These are phyloP conservation scores for Exserohilum turcica DNA, from an alignment of 2,329 filamentous ascomycete genomes.

Conservation along the genomic window DNA sequence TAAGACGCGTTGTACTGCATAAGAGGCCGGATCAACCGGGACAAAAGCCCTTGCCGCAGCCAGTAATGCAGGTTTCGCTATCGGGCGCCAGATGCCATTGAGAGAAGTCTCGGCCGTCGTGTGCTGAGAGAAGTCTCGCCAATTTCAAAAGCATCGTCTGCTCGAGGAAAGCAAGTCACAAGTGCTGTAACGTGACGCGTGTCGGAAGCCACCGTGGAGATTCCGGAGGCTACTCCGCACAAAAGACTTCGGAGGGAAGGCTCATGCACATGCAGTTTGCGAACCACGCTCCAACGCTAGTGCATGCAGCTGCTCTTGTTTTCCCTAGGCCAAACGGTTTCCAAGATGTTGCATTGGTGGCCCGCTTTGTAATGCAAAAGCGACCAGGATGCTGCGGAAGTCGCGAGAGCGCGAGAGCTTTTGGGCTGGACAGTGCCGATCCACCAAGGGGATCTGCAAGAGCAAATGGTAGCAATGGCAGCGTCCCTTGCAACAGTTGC, in stretches of 20 bases:
- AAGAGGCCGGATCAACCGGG: not conserved
- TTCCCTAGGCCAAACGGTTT: constrained; percentile 7
- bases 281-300: constrained; percentile 1
- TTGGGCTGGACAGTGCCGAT: not conserved
- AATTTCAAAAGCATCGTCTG: not conserved
- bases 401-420: not conserved
- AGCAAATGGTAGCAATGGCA: constrained; percentile 1
- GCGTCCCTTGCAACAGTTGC: not conserved
- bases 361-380: constrained; percentile 2
- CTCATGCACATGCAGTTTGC: constrained; percentile 1
- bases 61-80: not conserved
- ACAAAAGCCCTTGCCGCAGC: not conserved
- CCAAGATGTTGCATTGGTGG: not conserved
- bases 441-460: constrained; percentile 4
- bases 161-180: not conserved
- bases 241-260: not conserved
- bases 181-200: not conserved
- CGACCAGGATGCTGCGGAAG: not conserved
- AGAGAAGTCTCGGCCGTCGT: constrained; percentile 1
- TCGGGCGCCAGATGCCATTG: not conserved
- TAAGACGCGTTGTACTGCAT: not conserved
- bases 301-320: not conserved
- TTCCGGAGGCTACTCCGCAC: constrained; percentile 9
- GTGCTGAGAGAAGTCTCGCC: not conserved
- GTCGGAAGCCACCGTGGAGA: not conserved